phyloP scores from a whole-genome alignment of 2,329 filamentous ascomycete genomes.

The Fusarium heterosporum region DNA sequence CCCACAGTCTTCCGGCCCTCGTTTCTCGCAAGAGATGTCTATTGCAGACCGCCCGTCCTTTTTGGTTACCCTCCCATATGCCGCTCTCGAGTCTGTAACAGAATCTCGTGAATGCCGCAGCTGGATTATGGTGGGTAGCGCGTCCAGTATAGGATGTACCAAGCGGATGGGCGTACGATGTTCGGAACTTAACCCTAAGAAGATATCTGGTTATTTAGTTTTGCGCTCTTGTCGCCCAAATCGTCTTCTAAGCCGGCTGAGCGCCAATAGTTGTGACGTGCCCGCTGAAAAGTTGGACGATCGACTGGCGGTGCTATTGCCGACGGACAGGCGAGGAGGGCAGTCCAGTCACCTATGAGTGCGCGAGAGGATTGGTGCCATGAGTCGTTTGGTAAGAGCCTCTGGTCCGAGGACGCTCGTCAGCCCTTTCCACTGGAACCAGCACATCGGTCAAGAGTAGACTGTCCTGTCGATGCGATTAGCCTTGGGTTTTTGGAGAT shows the following conservation, averaged over 20 bases:
- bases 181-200: conserved; percentile 99
- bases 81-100: conserved; percentile 72
- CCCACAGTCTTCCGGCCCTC: conserved; percentile 81
- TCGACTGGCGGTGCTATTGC: conserved; percentile 46
- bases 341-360: conserved; percentile 68
- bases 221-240: conserved; percentile 79
- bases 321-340: conserved; percentile 63
- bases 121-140: conserved; percentile 55
- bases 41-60: conserved; percentile 57
- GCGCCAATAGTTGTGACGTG: conserved; percentile 47
- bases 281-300: conserved; percentile 65
- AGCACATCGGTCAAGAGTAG: conserved; percentile 63
- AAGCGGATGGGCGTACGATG: conserved; percentile 67
- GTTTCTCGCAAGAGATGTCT: conserved; percentile 77
- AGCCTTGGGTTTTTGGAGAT: conserved; percentile 39
- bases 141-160: conserved; percentile 52
- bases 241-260: conserved; percentile 70
- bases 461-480: conserved; percentile 53
- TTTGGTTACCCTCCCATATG: conserved; percentile 59
- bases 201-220: conserved; percentile 74
- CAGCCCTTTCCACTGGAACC: conserved; percentile 74
- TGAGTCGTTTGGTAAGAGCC: conserved; percentile 83
- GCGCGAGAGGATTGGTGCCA: conserved; percentile 72
- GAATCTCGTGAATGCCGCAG: conserved; percentile 63
- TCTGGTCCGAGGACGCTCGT: conserved; percentile 79